Conservation (phyloP, 2,329 filamentous ascomycete species). For the Sclerotinia subarctica region DNA sequence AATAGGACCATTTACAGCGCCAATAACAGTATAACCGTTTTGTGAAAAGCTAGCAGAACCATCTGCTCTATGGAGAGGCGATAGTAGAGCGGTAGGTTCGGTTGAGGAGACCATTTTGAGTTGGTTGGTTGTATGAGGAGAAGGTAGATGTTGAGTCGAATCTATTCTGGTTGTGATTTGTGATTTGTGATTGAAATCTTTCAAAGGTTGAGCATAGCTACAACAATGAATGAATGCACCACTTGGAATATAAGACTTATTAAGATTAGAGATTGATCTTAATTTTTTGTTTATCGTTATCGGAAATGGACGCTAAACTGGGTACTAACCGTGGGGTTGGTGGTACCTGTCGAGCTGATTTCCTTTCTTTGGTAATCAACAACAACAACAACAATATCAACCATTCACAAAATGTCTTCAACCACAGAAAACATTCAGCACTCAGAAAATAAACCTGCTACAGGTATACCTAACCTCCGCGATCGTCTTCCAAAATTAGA, state of each 20-base stretch:
- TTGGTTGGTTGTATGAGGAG: no score
- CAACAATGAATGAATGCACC: not conserved
- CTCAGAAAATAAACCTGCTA: constrained; percentile 20
- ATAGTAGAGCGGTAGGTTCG: constrained; percentile 48
- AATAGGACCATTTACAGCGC: constrained; percentile 87
- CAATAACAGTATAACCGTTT: constrained; percentile 75
- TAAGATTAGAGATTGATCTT: not conserved
- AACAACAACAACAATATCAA: constrained; percentile 13
- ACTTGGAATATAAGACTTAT: not conserved
- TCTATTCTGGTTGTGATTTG: constrained; percentile 3
- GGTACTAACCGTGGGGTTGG: constrained; percentile 4
- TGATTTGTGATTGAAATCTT: constrained; percentile 4
- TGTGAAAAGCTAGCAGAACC: constrained; percentile 76
- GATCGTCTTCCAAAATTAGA: constrained; percentile 64
- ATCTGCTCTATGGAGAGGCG: constrained; percentile 66
- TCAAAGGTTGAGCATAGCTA: not conserved
- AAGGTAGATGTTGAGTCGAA: not conserved
- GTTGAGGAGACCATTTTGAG: constrained; percentile 41
- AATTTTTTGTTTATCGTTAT: constrained; percentile 21
- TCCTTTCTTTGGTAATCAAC: not conserved
- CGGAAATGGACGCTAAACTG: constrained; percentile 14
- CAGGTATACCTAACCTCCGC: constrained; percentile 48
- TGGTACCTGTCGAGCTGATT: not conserved
- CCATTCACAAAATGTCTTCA: constrained; percentile 32
- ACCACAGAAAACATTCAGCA: constrained; percentile 23